phyloP scores from a whole-genome alignment of 2,329 filamentous ascomycete species.

The Aspergillus sp. region DNA sequence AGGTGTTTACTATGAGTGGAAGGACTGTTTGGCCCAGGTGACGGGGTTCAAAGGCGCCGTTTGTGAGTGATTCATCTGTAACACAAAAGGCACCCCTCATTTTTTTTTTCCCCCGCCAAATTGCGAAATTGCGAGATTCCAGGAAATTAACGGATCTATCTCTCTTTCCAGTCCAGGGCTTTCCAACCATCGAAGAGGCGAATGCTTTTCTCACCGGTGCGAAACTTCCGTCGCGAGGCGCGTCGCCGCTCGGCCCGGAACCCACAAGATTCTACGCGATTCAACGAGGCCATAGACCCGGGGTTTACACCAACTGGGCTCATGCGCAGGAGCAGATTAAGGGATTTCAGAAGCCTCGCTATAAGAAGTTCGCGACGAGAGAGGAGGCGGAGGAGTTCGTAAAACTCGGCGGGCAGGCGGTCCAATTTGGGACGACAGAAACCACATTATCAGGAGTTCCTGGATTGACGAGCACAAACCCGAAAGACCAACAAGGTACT shows the following conservation, averaged over 20 bases:
- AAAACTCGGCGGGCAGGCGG: slow-evolving; percentile 34
- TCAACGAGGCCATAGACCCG: slow-evolving; percentile 57
- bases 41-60: slow-evolving; percentile 64
- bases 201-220: slow-evolving; percentile 70
- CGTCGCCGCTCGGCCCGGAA: slow-evolving; percentile 35
- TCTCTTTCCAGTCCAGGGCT: slow-evolving; percentile 69
- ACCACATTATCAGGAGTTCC: slow-evolving; percentile 36
- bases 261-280: slow-evolving; percentile 61
- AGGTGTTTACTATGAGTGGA: slow-evolving; percentile 64
- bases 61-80: slow-evolving; percentile 56
- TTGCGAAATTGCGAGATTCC: neutral
- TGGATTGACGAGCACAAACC: slow-evolving; percentile 41
- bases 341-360: slow-evolving; percentile 67
- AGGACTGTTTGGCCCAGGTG: slow-evolving; percentile 61
- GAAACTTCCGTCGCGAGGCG: slow-evolving; percentile 39
- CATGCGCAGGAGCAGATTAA: slow-evolving; percentile 71
- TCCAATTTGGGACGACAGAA: slow-evolving; percentile 24
- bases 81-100: neutral
- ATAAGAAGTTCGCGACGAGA: slow-evolving; percentile 67
- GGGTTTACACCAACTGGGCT: slow-evolving; percentile 67
- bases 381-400: slow-evolving; percentile 80
- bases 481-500: slow-evolving; percentile 44
- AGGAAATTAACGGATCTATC: neutral
- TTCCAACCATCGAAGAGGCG: slow-evolving; percentile 71
- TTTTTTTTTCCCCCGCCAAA: neutral